These are phyloP conservation scores for Fusarium devonianum DNA, from an alignment of 2,329 filamentous ascomycete species.

Conservation along the genomic window DNA sequence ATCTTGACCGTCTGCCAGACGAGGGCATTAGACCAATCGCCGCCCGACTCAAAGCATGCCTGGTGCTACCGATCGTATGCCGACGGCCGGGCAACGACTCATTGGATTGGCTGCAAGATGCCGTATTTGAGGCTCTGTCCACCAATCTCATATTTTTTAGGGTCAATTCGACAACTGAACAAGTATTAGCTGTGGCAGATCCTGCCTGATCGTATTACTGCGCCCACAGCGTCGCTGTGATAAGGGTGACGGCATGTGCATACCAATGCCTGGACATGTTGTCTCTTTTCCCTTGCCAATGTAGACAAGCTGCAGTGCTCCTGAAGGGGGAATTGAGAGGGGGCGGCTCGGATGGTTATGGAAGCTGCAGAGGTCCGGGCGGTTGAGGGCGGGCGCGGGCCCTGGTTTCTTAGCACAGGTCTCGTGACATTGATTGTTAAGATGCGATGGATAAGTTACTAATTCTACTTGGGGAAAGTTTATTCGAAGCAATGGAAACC, in stretches of 20 bases:
- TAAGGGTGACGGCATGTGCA: slow-evolving; percentile 10
- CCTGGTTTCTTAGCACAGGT: too few relatives aligned
- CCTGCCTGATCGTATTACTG: slow-evolving; percentile 4
- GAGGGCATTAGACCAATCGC: slow-evolving; percentile 34
- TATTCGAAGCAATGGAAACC: too few relatives aligned
- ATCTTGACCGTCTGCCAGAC: slow-evolving; percentile 14
- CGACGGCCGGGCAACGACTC: slow-evolving; percentile 9
- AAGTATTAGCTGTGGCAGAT: slow-evolving; percentile 10
- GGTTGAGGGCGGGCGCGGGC: too few relatives aligned
- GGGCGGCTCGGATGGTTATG: not conserved
- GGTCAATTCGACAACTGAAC: slow-evolving; percentile 2
- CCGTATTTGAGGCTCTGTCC: slow-evolving; percentile 4
- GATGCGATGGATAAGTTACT: too few relatives aligned
- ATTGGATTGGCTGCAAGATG: slow-evolving; percentile 19
- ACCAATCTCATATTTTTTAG: slow-evolving; percentile 9
- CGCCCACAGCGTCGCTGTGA: slow-evolving; percentile 13
- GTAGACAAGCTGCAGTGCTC: slow-evolving; percentile 16
- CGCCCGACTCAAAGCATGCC: slow-evolving; percentile 18
- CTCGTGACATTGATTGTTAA: too few relatives aligned
- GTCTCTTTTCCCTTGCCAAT: slow-evolving; percentile 24
- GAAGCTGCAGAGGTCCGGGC: not conserved
- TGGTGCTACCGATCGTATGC: slow-evolving; percentile 9
- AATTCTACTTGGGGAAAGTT: too few relatives aligned
- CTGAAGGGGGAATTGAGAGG: slow-evolving; percentile 7
- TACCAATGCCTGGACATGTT: slow-evolving; percentile 16